Evolutionary conservation across 1,139 yeast species (phyloP), one percentile per base, ranked within the genome.

Genomic region (Arxiozyma slooffiae): DNA sequence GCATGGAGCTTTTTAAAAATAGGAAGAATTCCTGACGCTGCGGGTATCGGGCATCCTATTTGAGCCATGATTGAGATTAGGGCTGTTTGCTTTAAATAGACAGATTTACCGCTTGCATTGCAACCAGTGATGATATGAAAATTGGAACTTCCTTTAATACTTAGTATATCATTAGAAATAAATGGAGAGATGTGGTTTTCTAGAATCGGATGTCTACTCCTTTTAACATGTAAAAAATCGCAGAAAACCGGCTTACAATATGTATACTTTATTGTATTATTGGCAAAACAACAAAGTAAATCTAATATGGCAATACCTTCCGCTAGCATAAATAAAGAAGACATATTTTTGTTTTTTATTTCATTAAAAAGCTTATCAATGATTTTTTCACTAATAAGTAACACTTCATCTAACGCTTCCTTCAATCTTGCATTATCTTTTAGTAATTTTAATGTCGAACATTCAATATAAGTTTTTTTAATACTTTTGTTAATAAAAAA

Each of bases 31-130:
- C 73, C 77, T 56, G 62, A 68, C 23, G 67, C 70, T 8, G 77
- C 76, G 0, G 79, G 78, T 0, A 75, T 61, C 38, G 63, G 71
- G 16, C 72, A 67, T 0, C 79, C 79, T 48, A 73, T 71, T 55
- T 75, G 79, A 0, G 75, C 71, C 72, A 75, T 67, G 5, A 75
- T 68, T 2, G 65, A 61, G 3, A 73, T 53, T 14, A 73, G 54
- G 0, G 74, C 71, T 20, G 72, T 55, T 52, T 74, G 78, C 48
- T 67, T 70, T 39, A 75, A 55, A 51, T 72, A 74, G 2, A 73
- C 71, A 0, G 79, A 73, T 55, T 76, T 75, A 0, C 79, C 79
- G 52, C 77, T 73, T 75, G 71, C 73, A 46, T 76, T 75, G 21
- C 74, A 71, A 0, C 79, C 79, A 0, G 78, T 74, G 1, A 75